Evolutionary conservation across 2,329 filamentous ascomycete genomes (phyloP).

Genomic region (Sclerotinia nivalis): DNA sequence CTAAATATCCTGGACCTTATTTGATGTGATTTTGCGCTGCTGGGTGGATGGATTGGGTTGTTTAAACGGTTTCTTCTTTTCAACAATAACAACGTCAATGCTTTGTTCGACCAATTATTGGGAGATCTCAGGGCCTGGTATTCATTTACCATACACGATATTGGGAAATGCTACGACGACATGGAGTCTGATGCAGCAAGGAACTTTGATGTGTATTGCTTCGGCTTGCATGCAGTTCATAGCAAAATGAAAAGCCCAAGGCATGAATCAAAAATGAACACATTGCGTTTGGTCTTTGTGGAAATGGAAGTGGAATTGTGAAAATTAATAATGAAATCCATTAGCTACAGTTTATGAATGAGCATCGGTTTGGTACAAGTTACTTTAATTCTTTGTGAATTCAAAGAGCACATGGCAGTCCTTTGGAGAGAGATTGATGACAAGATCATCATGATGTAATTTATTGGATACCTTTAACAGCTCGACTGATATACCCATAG

Average conservation of each 20-base stretch:
- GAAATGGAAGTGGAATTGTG: constrained; percentile 21
- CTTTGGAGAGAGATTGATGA: neutral
- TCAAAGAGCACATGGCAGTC: constrained; percentile 6
- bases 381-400: constrained; percentile 21
- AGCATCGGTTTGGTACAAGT: constrained; percentile 20
- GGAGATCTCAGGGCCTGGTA: constrained; percentile 39
- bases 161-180: constrained; percentile 38
- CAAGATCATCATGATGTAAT: constrained; percentile 16
- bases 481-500: constrained; percentile 15
- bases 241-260: constrained; percentile 39
- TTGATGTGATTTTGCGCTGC: constrained; percentile 30
- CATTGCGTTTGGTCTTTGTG: constrained; percentile 24
- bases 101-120: constrained; percentile 40
- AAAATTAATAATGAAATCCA: constrained; percentile 15
- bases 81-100: constrained; percentile 38
- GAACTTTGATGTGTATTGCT: constrained; percentile 41
- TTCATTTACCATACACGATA: constrained; percentile 31
- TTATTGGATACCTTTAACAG: constrained; percentile 4
- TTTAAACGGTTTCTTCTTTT: constrained; percentile 35
- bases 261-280: constrained; percentile 33
- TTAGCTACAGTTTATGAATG: constrained; percentile 18
- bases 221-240: constrained; percentile 40
- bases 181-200: constrained; percentile 37
- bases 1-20: constrained; percentile 55
- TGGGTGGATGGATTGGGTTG: constrained; percentile 29